Evolutionary conservation across 1,284 basidiomycete species (phyloP).

Genomic region (Trichosporon asahii): DNA sequence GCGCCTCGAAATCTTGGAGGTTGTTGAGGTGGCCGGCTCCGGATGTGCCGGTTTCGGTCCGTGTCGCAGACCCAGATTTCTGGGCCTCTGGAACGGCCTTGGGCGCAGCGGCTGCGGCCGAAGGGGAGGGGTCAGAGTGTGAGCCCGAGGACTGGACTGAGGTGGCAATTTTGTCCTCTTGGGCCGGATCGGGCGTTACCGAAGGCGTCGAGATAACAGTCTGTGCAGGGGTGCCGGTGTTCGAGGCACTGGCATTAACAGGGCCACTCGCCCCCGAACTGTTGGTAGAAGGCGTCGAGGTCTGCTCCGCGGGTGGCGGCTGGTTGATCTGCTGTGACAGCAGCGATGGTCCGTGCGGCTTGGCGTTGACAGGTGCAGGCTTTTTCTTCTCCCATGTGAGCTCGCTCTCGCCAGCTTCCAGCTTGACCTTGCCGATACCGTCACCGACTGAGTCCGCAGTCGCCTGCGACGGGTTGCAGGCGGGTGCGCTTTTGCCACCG

Average conservation of each 20-base stretch:
- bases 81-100: slow-evolving; percentile 10
- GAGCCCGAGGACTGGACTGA: slow-evolving; percentile 41
- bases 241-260: slow-evolving; percentile 30
- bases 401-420: slow-evolving; percentile 54
- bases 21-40: slow-evolving; percentile 35
- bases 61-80: slow-evolving; percentile 1
- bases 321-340: slow-evolving; percentile 71
- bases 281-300: slow-evolving; percentile 20
- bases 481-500: slow-evolving; percentile 28
- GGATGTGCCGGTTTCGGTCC: slow-evolving; percentile 2
- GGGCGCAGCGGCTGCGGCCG: neutral
- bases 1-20: slow-evolving; percentile 38
- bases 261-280: slow-evolving; percentile 23
- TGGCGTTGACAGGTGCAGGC: slow-evolving; percentile 31
- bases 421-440: slow-evolving; percentile 64
- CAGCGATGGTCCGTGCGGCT: slow-evolving; percentile 65
- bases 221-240: slow-evolving; percentile 41
- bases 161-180: slow-evolving; percentile 51
- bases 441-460: slow-evolving; percentile 54
- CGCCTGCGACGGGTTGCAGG: slow-evolving; percentile 5
- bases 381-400: slow-evolving; percentile 60
- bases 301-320: slow-evolving; percentile 30
- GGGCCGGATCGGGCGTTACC: slow-evolving; percentile 47
- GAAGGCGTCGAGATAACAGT: slow-evolving; percentile 45
- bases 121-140: slow-evolving; percentile 25